These are phyloP conservation scores for Aphanomyces stellatus DNA, from an alignment of 352 stramenopile species.

Conservation along the genomic window DNA sequence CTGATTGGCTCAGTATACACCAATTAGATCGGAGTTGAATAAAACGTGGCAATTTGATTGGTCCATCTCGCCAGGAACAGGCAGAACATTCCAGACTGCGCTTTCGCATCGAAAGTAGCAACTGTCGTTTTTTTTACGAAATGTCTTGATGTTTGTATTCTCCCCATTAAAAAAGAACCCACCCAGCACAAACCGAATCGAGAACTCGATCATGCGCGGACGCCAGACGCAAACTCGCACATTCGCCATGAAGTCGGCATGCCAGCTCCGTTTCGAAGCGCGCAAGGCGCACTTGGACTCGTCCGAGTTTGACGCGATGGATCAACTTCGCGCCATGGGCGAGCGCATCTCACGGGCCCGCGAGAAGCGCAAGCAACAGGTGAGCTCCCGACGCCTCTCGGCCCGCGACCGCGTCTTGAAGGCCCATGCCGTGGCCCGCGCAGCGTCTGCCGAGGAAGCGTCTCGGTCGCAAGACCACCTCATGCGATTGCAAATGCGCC, in stretches of 20 bases:
- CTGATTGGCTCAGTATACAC: neutral
- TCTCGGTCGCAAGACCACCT: constrained; percentile 1
- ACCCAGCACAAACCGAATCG: neutral
- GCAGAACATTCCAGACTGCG: constrained; percentile 12
- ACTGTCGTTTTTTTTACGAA: neutral
- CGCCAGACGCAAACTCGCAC: neutral
- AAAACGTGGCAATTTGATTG: neutral
- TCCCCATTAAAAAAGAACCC: neutral
- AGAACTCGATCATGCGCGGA: neutral
- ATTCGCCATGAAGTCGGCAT: constrained; percentile 44
- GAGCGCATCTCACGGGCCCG: neutral
- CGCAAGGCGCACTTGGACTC: constrained; percentile 22
- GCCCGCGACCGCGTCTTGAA: constrained; percentile 45
- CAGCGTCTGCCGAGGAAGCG: neutral
- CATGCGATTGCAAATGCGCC: neutral
- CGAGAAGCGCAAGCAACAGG: constrained; percentile 20
- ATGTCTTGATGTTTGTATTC: neutral
- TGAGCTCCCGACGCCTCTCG: constrained; percentile 38
- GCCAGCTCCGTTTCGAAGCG: constrained; percentile 57
- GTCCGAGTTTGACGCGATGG: neutral
- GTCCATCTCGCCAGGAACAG: neutral
- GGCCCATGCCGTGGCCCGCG: constrained; percentile 32
- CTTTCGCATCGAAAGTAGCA: neutral
- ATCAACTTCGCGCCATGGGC: constrained; percentile 5
- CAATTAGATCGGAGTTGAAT: neutral